Evolutionary conservation across 2,329 filamentous ascomycete genomes (phyloP).

Genomic region (Passalora sequoiae): DNA sequence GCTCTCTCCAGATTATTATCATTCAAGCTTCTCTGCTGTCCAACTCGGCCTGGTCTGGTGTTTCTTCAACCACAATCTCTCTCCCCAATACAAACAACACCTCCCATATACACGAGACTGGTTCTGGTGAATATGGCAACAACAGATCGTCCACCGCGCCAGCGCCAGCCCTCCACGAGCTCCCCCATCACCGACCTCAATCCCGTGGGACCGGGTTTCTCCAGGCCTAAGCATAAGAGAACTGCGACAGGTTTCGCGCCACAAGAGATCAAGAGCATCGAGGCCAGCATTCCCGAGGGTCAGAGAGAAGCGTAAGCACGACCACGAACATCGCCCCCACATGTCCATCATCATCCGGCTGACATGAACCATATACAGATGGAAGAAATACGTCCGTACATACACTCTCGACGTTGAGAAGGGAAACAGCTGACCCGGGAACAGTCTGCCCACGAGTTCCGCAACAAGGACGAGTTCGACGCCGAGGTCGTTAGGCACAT

Average conservation of each 20-base stretch:
- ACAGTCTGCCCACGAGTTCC: slow-evolving; percentile 64
- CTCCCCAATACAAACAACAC: background rate
- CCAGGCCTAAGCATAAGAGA: slow-evolving; percentile 91
- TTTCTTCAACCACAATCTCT: background rate
- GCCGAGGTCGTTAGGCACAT: slow-evolving; percentile 87
- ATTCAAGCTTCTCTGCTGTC: too few species aligned
- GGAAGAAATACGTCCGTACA: slow-evolving; percentile 55
- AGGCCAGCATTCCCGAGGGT: slow-evolving; percentile 83
- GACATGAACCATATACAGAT: slow-evolving; percentile 40
- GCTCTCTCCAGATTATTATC: background rate
- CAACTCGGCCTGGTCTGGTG: too few species aligned
- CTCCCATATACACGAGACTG: background rate
- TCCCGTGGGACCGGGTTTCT: slow-evolving; percentile 71
- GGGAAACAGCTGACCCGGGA: slow-evolving; percentile 8
- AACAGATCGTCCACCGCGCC: slow-evolving; percentile 41
- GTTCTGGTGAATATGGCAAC: background rate
- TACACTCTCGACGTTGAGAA: background rate
- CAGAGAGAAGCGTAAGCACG: slow-evolving; percentile 72
- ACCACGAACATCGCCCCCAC: slow-evolving; percentile 29
- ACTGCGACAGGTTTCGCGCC: slow-evolving; percentile 93
- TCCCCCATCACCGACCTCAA: slow-evolving; percentile 82
- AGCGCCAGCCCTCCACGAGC: slow-evolving; percentile 75
- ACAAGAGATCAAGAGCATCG: slow-evolving; percentile 85
- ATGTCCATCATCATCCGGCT: too few species aligned
- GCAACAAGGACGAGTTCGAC: slow-evolving; percentile 73